Evolutionary conservation across 768 basidiomycete genomes (phyloP).

Genomic region (Rhizopogon roseolus): DNA sequence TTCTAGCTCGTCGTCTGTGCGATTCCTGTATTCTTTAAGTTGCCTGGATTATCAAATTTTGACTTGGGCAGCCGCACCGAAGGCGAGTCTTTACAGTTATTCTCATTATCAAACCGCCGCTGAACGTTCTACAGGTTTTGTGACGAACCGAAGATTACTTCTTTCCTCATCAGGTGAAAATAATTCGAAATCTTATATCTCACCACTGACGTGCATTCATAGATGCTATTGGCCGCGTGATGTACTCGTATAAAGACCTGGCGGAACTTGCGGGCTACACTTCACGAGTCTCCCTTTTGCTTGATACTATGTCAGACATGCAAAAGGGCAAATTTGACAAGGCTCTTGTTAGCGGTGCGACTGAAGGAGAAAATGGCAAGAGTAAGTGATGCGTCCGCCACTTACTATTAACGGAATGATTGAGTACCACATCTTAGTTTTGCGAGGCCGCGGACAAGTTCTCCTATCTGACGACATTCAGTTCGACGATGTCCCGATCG

Average conservation of each 20-base stretch:
- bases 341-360: constrained; percentile 72
- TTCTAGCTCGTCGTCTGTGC: constrained; percentile 78
- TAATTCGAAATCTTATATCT: constrained; percentile 1
- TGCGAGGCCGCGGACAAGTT: constrained; percentile 73
- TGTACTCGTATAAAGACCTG: constrained; percentile 97
- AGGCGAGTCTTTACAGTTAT: constrained; percentile 40
- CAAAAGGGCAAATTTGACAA: constrained; percentile 85
- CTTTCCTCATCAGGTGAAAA: constrained; percentile 74
- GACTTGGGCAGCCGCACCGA: constrained; percentile 90
- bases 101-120: background rate
- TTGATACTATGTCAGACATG: constrained; percentile 90
- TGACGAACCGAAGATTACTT: constrained; percentile 90
- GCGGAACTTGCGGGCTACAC: constrained; percentile 96
- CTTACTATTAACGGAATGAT: background rate
- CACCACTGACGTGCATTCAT: constrained; percentile 1
- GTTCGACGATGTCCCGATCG: constrained; percentile 91
- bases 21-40: constrained; percentile 87
- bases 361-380: constrained; percentile 65
- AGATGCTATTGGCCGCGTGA: constrained; percentile 93
- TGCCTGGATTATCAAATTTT: constrained; percentile 59
- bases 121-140: constrained; percentile 58
- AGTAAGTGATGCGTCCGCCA: constrained; percentile 41
- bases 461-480: constrained; percentile 85
- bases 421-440: constrained; percentile 41
- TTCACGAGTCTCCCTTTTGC: constrained; percentile 78